A percentile compares a stretch with the other conserved stretches of the same genome.
Evolutionary conservation across 441 rosid genomes (phyloP).

Genomic region (Gossypium davidsonii): DNA sequence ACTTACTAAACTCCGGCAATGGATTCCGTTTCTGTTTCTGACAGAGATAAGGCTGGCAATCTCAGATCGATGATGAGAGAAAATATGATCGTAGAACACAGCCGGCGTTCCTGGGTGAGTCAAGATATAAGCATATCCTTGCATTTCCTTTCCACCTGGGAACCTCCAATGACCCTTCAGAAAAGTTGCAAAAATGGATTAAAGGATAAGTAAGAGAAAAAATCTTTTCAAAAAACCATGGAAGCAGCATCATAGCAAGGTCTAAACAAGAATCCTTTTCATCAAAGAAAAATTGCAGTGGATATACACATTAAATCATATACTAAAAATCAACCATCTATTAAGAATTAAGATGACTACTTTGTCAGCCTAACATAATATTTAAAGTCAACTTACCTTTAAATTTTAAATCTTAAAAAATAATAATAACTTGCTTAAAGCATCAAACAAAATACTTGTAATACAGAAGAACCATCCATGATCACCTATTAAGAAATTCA

Average conservation of each 20-base stretch:
- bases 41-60: constrained; percentile 63
- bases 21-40: constrained; percentile 62
- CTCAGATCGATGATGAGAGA: constrained; percentile 62
- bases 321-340: constrained; percentile 13
- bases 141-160: constrained; percentile 87
- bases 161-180: constrained; percentile 94
- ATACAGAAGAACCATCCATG: background rate
- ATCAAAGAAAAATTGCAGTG: background rate
- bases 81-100: constrained; percentile 78
- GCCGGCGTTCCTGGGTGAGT: constrained; percentile 98
- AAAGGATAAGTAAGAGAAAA: background rate
- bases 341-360: background rate
- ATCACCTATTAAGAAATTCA: background rate
- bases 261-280: background rate
- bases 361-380: background rate
- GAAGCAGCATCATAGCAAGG: background rate
- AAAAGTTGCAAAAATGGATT: background rate
- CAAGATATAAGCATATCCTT: constrained; percentile 89
- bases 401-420: background rate
- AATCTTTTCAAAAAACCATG: background rate
- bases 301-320: background rate
- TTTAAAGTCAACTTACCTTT: constrained; percentile 1
- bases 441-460: background rate
- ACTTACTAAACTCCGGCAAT: constrained; percentile 80
- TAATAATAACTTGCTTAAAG: background rate